Conservation (phyloP, 2,329 filamentous ascomycete species). For the Pseudogymnoascus sp. region DNA sequence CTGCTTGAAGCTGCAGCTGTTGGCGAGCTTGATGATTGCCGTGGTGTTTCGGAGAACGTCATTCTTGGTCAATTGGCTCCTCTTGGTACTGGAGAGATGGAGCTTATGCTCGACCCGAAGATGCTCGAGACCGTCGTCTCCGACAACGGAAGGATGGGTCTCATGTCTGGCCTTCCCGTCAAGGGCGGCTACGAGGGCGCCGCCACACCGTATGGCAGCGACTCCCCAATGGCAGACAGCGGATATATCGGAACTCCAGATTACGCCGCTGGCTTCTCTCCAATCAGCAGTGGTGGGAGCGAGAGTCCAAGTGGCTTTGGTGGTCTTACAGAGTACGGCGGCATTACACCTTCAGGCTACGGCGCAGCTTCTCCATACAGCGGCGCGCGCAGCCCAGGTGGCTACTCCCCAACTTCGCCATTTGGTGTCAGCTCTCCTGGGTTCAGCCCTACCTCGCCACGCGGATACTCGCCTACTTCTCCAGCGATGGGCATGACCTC, state of each 20-base stretch:
- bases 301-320: slow-evolving; percentile 60
- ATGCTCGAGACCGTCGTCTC: slow-evolving; percentile 94
- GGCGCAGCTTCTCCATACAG: slow-evolving; percentile 55
- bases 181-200: slow-evolving; percentile 75
- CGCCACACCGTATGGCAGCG: slow-evolving; percentile 88
- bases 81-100: slow-evolving; percentile 93
- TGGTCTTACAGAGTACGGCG: slow-evolving; percentile 47
- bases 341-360: slow-evolving; percentile 37
- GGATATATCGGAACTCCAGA: slow-evolving; percentile 57
- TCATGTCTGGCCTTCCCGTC: slow-evolving; percentile 70
- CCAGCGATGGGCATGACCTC: slow-evolving; percentile 48
- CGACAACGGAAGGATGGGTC: slow-evolving; percentile 78
- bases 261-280: slow-evolving; percentile 60
- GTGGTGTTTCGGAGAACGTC: slow-evolving; percentile 96
- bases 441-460: slow-evolving; percentile 59
- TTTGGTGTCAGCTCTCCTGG: slow-evolving; percentile 26
- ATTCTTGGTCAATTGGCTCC: slow-evolving; percentile 97
- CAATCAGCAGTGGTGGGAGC: slow-evolving; percentile 67
- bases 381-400: slow-evolving; percentile 53
- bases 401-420: slow-evolving; percentile 39
- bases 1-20: slow-evolving; percentile 89
- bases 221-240: slow-evolving; percentile 68
- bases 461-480: slow-evolving; percentile 46
- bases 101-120: slow-evolving; percentile 84
- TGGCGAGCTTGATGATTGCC: slow-evolving; percentile 94